Conservation (phyloP, 1,284 basidiomycete genomes). For the Schizopora paradoxa region DNA sequence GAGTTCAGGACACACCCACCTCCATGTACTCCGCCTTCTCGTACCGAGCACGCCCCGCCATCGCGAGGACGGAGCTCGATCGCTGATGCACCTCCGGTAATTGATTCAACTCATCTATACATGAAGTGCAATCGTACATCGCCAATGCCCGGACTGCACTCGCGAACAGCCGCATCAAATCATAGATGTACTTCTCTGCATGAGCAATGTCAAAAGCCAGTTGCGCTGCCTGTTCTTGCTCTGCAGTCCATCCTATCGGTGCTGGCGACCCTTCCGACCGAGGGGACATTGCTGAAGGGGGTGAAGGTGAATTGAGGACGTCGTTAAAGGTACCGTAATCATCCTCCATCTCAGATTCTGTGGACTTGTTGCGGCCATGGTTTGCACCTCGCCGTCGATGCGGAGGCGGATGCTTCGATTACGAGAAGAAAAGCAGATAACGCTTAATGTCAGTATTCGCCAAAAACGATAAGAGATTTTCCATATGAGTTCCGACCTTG, state of each 20-base stretch:
- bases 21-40: constrained; percentile 82
- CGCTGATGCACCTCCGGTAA: constrained; percentile 74
- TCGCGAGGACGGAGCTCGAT: constrained; percentile 71
- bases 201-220: constrained; percentile 63
- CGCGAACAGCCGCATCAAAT: constrained; percentile 77
- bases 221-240: constrained; percentile 61
- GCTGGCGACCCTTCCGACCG: constrained; percentile 57
- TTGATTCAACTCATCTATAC: constrained; percentile 68
- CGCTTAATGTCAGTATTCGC: constrained; percentile 18
- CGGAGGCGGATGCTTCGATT: constrained; percentile 36
- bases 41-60: constrained; percentile 83
- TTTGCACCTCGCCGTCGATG: constrained; percentile 52
- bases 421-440: constrained; percentile 7
- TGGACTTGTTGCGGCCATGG: constrained; percentile 49
- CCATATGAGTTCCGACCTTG: constrained; percentile 29
- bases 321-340: constrained; percentile 41
- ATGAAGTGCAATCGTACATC: constrained; percentile 70
- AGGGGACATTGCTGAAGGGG: constrained; percentile 54
- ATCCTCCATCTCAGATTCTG: constrained; percentile 67
- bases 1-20: constrained; percentile 46
- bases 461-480: constrained; percentile 1
- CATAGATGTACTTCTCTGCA: constrained; percentile 80
- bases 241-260: constrained; percentile 50
- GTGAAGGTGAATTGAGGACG: constrained; percentile 52
- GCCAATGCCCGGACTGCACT: constrained; percentile 68